phyloP scores from a whole-genome alignment of 768 basidiomycete species.

The Naematelia aurantialba region DNA sequence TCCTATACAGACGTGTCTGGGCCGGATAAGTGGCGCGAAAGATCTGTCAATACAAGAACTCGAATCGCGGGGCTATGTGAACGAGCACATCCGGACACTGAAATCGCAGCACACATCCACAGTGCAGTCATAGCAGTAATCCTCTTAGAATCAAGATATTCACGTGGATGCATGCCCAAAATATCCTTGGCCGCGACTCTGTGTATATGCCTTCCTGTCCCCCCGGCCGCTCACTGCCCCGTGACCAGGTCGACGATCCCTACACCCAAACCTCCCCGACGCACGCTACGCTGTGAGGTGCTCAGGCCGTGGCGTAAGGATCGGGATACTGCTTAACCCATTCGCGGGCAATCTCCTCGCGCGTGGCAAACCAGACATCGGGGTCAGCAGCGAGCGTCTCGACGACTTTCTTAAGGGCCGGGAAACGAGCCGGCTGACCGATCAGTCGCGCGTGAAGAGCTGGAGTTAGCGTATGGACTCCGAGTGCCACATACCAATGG shows the following conservation, averaged over 20 bases:
- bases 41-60: conserved; percentile 53
- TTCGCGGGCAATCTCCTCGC: conserved; percentile 16
- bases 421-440: conserved; percentile 16
- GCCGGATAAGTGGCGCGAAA: conserved; percentile 55
- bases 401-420: conserved; percentile 10
- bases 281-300: too few species aligned
- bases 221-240: too few species aligned
- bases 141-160: too few species aligned
- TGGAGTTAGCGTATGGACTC: neutral
- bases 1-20: conserved; percentile 54
- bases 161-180: too few species aligned
- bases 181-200: too few species aligned
- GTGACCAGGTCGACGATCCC: too few species aligned
- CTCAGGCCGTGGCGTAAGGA: conserved; percentile 5
- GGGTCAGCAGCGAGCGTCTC: conserved; percentile 6
- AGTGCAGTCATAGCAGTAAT: neutral
- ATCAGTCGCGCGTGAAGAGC: conserved; percentile 13
- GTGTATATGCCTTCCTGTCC: too few species aligned
- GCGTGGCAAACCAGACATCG: conserved; percentile 18
- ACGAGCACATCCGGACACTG: conserved; percentile 53
- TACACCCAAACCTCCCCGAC: too few species aligned
- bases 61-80: conserved; percentile 51
- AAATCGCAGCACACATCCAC: conserved; percentile 19
- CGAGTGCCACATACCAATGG: conserved; percentile 4
- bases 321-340: conserved; percentile 17